Conservation (phyloP, 2,329 filamentous ascomycete species). For the Knufia fluminis region DNA sequence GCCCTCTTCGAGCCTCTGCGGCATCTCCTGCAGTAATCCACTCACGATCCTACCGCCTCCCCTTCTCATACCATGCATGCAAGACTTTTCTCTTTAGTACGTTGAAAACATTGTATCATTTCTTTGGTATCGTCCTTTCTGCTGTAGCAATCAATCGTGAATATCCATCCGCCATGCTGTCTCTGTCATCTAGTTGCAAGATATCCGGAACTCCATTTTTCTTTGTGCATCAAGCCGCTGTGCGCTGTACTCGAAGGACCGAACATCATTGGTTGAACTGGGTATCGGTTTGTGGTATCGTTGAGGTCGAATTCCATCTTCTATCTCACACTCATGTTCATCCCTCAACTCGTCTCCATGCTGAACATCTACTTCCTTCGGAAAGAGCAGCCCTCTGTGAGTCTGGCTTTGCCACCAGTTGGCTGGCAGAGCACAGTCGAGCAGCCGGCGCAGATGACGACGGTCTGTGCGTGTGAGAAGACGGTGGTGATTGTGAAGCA, state of each 20-base stretch:
- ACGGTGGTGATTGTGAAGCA: constrained; percentile 99
- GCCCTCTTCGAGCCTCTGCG: constrained; percentile 19
- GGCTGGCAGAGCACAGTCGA: constrained; percentile 99
- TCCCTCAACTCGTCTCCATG: constrained; percentile 18
- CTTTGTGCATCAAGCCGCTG: constrained; percentile 34
- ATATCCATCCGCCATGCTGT: constrained; percentile 24
- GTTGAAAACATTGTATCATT: constrained; percentile 11
- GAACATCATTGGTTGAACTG: no score
- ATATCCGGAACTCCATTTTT: constrained; percentile 77
- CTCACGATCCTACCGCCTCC: constrained; percentile 21
- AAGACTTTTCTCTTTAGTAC: constrained; percentile 19
- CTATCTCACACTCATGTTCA: constrained; percentile 32
- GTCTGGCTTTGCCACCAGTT: constrained; percentile 95
- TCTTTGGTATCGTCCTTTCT: constrained; percentile 28
- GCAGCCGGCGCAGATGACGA: constrained; percentile 99
- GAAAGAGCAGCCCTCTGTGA: constrained; percentile 99
- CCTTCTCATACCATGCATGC: constrained; percentile 24
- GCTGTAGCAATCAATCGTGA: constrained; percentile 32
- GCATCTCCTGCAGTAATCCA: constrained; percentile 8
- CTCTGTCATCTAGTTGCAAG: constrained; percentile 51
- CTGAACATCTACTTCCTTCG: constrained; percentile 86
- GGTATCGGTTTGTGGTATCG: constrained; percentile 24
- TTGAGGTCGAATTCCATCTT: constrained; percentile 35
- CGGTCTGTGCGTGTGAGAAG: constrained; percentile 99
- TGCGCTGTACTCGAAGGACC: constrained; percentile 24